phyloP scores from a whole-genome alignment of 306 rosid species.

The Castanea sativa region DNA sequence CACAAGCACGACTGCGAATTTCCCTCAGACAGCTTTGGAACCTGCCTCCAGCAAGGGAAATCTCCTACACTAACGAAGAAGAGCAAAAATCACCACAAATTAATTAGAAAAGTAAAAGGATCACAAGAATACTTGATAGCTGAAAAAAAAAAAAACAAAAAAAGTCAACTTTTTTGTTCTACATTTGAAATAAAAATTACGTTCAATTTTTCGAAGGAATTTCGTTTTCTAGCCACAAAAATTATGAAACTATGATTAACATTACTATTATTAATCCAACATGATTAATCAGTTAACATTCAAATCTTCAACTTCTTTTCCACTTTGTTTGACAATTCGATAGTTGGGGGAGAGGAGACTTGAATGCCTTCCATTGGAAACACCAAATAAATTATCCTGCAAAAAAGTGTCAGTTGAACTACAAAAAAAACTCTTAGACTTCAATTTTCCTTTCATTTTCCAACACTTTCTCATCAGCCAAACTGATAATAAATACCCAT shows the following conservation, averaged over 20 bases:
- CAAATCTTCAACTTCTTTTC: too few species aligned
- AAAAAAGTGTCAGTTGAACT: too few species aligned
- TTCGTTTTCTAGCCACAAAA: background rate
- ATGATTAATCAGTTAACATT: too few species aligned
- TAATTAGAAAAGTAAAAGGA: conserved; percentile 22
- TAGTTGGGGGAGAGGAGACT: too few species aligned
- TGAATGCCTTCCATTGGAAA: too few species aligned
- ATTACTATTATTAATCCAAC: background rate
- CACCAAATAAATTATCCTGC: too few species aligned
- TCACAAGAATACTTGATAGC: background rate
- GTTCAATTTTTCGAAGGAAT: background rate
- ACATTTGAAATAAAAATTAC: background rate
- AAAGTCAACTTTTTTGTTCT: background rate
- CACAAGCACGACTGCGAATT: conserved; percentile 76
- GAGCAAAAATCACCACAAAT: conserved; percentile 35
- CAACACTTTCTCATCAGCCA: background rate
- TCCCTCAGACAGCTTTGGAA: conserved; percentile 88
- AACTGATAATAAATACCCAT: background rate
- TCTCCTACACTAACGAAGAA: conserved; percentile 81
- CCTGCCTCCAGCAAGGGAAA: conserved; percentile 90
- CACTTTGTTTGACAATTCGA: background rate
- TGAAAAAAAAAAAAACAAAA: background rate
- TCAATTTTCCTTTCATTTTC: background rate
- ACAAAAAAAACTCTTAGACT: too few species aligned
- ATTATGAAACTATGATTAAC: background rate